These are phyloP conservation scores for Epichloe hybrida DNA, from an alignment of 2,329 filamentous ascomycete species.

Conservation along the genomic window DNA sequence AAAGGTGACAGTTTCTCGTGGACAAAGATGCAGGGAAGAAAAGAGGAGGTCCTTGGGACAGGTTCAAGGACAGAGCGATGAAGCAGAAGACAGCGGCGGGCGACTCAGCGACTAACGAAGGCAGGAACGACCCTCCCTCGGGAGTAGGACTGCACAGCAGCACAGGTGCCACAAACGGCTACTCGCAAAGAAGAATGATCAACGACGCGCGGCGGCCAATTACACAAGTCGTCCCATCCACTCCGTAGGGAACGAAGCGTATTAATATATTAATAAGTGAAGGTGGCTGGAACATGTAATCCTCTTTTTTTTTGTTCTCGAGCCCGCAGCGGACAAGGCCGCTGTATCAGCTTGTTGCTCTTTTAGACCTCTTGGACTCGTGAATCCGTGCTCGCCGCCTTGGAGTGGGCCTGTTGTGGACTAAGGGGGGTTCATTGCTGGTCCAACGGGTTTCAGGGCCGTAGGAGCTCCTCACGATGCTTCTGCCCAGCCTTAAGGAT, in stretches of 20 bases:
- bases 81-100: not conserved
- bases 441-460: not conserved
- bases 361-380: too few relatives aligned
- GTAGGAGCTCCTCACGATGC: too few relatives aligned
- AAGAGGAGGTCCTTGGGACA: too few relatives aligned
- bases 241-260: not conserved
- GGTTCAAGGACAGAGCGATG: too few relatives aligned
- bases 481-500: too few relatives aligned
- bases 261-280: not conserved
- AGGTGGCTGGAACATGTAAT: not conserved
- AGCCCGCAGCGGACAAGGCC: too few relatives aligned
- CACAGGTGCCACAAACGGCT: not conserved
- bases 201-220: not conserved
- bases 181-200: not conserved
- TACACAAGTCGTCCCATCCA: not conserved
- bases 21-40: too few relatives aligned
- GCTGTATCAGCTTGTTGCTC: too few relatives aligned
- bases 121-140: not conserved
- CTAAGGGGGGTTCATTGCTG: not conserved
- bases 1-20: not conserved
- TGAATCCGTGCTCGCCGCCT: too few relatives aligned
- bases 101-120: not conserved
- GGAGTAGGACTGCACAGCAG: not conserved
- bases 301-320: too few relatives aligned
- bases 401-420: too few relatives aligned